Conservation (phyloP, 768 basidiomycete species). For the Suillus clintonianus region DNA sequence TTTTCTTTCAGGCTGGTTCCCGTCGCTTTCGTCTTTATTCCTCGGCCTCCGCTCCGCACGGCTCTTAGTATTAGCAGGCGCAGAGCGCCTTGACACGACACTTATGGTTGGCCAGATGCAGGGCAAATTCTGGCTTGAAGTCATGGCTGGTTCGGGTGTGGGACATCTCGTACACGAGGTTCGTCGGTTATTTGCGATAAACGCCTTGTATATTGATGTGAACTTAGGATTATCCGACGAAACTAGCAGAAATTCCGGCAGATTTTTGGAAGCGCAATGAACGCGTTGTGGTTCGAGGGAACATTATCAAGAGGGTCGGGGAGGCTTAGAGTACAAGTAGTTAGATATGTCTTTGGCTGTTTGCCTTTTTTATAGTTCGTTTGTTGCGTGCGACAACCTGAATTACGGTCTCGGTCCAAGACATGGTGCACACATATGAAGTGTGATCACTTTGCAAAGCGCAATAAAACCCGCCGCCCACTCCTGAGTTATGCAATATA, state of each 20-base stretch:
- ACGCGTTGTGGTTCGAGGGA: slow-evolving; percentile 55
- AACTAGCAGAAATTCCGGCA: slow-evolving; percentile 76
- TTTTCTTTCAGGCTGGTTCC: slow-evolving; percentile 79
- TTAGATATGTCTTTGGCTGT: background rate
- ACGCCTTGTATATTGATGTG: background rate
- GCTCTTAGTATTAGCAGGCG: slow-evolving; percentile 87
- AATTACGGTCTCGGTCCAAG: background rate
- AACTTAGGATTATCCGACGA: slow-evolving; percentile 83
- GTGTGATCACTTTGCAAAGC: too few relatives aligned
- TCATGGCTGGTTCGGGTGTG: slow-evolving; percentile 65
- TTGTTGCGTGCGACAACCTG: background rate
- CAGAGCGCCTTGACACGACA: slow-evolving; percentile 89
- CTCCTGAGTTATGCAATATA: too few relatives aligned
- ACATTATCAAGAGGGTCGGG: slow-evolving; percentile 54
- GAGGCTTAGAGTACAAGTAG: slow-evolving; percentile 31
- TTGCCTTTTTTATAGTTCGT: background rate
- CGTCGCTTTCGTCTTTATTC: slow-evolving; percentile 77
- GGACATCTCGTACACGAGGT: slow-evolving; percentile 96
- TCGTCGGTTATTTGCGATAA: slow-evolving; percentile 19
- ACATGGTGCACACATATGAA: too few relatives aligned
- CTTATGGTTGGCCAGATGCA: slow-evolving; percentile 98
- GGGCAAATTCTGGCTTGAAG: slow-evolving; percentile 92
- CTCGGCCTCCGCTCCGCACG: slow-evolving; percentile 77
- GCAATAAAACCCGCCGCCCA: too few relatives aligned
- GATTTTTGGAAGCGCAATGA: slow-evolving; percentile 94